Conservation (phyloP, 768 basidiomycete species). For the Saitozyma sp. region DNA sequence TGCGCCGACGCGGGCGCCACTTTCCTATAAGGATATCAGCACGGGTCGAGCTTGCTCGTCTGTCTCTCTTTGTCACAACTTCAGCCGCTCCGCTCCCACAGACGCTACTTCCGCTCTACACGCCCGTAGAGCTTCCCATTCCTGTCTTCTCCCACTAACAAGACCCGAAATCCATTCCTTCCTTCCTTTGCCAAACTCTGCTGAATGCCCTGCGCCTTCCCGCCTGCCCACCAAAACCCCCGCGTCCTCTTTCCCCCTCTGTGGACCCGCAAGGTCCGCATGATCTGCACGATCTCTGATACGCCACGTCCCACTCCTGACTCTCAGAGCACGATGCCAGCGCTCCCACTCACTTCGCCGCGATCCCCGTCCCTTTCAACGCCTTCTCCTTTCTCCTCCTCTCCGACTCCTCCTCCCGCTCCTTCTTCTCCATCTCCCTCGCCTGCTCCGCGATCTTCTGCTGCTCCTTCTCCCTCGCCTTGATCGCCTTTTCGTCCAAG, state of each 20-base stretch:
- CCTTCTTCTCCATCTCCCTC: slow-evolving; percentile 58
- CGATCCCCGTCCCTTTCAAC: slow-evolving; percentile 37
- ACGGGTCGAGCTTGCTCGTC: background rate
- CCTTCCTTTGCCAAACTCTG: no score
- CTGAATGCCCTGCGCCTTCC: no score
- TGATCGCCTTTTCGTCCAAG: slow-evolving; percentile 62
- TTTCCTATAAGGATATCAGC: slow-evolving; percentile 29
- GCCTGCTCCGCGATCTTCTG: slow-evolving; percentile 65
- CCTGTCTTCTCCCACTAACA: no score
- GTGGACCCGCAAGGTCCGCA: no score
- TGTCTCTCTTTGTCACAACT: no score
- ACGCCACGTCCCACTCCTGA: no score
- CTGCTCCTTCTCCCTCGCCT: slow-evolving; percentile 64
- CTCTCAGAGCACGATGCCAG: background rate
- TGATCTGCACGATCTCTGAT: no score
- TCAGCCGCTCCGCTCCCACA: no score
- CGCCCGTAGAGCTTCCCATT: background rate
- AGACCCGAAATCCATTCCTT: no score
- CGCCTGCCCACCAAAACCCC: no score
- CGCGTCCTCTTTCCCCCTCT: background rate
- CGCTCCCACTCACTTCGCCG: slow-evolving; percentile 44
- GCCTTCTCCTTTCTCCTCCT: slow-evolving; percentile 44
- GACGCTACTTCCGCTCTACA: no score
- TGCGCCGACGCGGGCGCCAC: slow-evolving; percentile 57
- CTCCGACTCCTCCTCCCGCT: slow-evolving; percentile 59